phyloP scores from a whole-genome alignment of 192 early-diverging fungal genomes.

The Nowakowskiella sp. region DNA sequence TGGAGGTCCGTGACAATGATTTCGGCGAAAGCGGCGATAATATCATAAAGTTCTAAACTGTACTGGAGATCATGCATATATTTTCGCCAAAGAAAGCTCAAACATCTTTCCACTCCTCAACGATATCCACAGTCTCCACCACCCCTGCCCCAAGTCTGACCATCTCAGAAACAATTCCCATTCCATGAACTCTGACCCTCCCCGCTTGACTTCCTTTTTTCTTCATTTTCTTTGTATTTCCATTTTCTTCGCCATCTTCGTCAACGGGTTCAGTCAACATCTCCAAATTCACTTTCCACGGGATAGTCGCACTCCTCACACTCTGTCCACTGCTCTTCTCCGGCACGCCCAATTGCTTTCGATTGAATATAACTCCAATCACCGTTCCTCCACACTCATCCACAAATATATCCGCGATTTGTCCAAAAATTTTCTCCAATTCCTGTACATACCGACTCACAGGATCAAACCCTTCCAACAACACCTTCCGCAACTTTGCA shows the following conservation, averaged over 20 bases:
- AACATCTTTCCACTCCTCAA: background rate
- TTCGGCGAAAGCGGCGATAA: too few species aligned
- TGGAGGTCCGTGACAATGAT: too few species aligned
- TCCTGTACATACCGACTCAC: slow-evolving; percentile 61
- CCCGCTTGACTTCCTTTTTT: too few species aligned
- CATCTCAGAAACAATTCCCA: background rate
- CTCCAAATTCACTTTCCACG: background rate
- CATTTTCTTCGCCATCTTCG: background rate
- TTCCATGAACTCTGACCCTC: background rate
- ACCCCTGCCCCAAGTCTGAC: background rate
- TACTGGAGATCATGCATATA: too few species aligned
- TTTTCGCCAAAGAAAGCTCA: too few species aligned
- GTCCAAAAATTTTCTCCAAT: slow-evolving; percentile 36
- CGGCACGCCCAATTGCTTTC: too few species aligned
- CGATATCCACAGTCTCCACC: background rate
- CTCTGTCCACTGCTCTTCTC: too few species aligned
- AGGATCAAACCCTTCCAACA: slow-evolving; percentile 69
- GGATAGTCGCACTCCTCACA: background rate
- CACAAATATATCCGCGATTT: slow-evolving; percentile 25
- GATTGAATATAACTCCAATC: slow-evolving; percentile 26
- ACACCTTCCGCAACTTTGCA: too few species aligned
- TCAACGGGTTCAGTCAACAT: background rate
- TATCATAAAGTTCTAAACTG: too few species aligned
- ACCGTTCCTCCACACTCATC: slow-evolving; percentile 30
- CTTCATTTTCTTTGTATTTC: too few species aligned